Evolutionary conservation across 306 rosid species (phyloP), one percentile per base, ranked within the genome.

Genomic region (Malus sylvestris): DNA sequence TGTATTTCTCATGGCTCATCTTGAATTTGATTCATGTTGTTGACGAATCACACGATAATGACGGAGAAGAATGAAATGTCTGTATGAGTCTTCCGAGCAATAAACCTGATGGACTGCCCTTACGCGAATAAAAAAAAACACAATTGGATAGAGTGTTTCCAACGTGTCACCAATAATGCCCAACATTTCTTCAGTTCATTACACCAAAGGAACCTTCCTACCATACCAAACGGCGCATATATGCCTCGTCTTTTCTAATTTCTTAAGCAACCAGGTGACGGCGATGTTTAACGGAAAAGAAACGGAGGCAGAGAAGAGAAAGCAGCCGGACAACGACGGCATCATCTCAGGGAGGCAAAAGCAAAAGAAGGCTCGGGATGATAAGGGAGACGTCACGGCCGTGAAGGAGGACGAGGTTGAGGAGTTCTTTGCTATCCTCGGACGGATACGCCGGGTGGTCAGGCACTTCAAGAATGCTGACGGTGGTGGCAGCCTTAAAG

Each of bases 381-480:
- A 19, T 15, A 33, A 49, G 42, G 33, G 25, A 51, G 20, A 23
- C 23, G 79, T 10, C 30, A 49, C 22, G 52, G 53, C 57, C 9
- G 87, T 65, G 32, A 70, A 69, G 6, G 87, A 87, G 32, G 84
- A 83, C 8, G 91, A 82, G 77, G 84, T 85, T 14, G 88, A 87
- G 61, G 87, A 87, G 79, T 87, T 87, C 76, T 80, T 40, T 25
- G 79, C 85, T 27, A 82, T 87, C 49, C 75, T 87, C 61, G 72
- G 77, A 46, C 80, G 83, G 46, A 80, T 87, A 2, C 76, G 78
- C 69, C 33, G 32, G 55, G 82, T 82, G 10, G 73, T 70, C 19
- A 79, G 15, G 27, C 67, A 80, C 74, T 84, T 87, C 67, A 78
- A 72, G 77, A 69, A 51, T 16, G 49, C 70, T 22, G n/a, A 27